Base-by-base conservation (phyloP, 2,329 filamentous ascomycete genomes). In the Zymoseptoria pseudotritici region DNA sequence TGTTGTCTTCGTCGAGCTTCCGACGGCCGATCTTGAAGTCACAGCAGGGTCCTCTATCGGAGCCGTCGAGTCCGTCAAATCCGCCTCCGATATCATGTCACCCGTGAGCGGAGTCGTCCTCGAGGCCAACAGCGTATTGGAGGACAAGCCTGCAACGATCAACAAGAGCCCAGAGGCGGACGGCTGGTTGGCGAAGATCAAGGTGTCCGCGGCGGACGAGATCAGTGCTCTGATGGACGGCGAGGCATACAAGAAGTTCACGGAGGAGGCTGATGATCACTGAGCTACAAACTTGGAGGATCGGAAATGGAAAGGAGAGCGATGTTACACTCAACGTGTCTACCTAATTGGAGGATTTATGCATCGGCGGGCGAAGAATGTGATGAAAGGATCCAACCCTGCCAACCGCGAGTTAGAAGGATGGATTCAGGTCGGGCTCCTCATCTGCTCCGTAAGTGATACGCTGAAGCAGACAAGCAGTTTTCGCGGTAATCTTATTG, bases 31-130 rank as follows among this genome's bases (percentile, higher is more conserved):
- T 66, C 79, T 86, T 68, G 83, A 87, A 69, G 83, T 96, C 63
- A 77, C 78, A 60, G 83, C 86, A 59, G 91, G 91, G 70, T 93
- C 97, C 73, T 82, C 88, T 65, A 89, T 97, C 68, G 94, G 94
- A 67, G 91, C 93, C 62, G 93, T 99, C 69, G 94, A 99, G 81
- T 97, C 91, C 2, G 94, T 99, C 76, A 99, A 99, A 83, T 94
- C 89, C 64, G 94, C 94, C n/a, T 93, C 90, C 65, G 94, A 99
- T 75, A 96, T 99, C 80, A 88, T 96, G 79, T 87, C 91, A 13
- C 94, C 94, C 19, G 83, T 97, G 66, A 79, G 82, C 56, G 93
- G 93, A 72, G 88, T 79, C 67, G 85, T 99, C 62, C 82, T 84
- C 46, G 84, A 88, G 71, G 81, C 86, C 70, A 99, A 99, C 79